Conservation (phyloP, 2,329 filamentous ascomycete genomes). For the Epichloe sylvatica region DNA sequence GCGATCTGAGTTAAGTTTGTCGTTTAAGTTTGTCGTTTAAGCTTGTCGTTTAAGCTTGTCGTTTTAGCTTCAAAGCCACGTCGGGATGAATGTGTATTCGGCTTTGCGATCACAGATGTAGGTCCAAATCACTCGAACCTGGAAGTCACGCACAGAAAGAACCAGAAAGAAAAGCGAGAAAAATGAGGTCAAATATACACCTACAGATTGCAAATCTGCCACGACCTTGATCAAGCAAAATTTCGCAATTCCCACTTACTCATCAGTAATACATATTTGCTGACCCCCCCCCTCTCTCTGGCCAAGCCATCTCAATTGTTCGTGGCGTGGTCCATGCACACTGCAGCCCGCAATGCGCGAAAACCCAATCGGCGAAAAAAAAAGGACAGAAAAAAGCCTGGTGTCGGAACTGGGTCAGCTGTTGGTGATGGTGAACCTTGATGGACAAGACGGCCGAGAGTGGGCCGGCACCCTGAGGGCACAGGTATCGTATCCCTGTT, state of each 20-base stretch:
- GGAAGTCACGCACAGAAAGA: neutral
- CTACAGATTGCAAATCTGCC: neutral
- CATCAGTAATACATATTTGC: neutral
- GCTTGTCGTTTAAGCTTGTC: conserved; percentile 1
- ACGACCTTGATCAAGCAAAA: neutral
- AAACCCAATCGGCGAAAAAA: neutral
- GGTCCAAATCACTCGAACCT: neutral
- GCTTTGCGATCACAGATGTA: neutral
- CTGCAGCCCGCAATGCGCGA: neutral
- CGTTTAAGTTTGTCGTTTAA: conserved; percentile 1
- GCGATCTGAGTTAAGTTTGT: neutral
- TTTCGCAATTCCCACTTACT: neutral
- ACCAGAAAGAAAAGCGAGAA: neutral
- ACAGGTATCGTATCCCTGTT: conserved; percentile 1
- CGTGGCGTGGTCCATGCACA: neutral
- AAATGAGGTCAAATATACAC: neutral
- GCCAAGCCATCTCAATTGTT: neutral
- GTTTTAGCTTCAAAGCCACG: conserved; percentile 1
- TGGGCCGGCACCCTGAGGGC: neutral
- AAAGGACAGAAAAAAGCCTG: neutral
- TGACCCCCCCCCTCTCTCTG: neutral
- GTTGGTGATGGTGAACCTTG: conserved; percentile 4
- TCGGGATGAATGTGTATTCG: neutral
- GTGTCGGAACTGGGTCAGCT: neutral
- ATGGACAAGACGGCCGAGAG: conserved; percentile 2